A percentile compares a stretch with the other conserved stretches of the same genome.
Conservation (phyloP, 768 basidiomycete genomes). For the Lactifluus subvellereus region DNA sequence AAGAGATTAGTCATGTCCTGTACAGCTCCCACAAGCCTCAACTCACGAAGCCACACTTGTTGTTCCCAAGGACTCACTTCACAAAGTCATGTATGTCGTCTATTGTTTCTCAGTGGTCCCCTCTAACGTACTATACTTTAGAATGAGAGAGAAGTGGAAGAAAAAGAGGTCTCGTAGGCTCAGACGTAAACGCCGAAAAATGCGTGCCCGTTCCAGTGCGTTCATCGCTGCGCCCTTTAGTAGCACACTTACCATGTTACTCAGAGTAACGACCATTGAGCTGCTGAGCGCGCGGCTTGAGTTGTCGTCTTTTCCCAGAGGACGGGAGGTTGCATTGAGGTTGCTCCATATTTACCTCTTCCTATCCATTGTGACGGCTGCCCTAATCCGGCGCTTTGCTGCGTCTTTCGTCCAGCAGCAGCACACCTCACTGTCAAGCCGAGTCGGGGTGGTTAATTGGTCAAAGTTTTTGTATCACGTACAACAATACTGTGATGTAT, state of each 20-base stretch:
- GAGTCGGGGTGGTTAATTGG: conserved; percentile 22
- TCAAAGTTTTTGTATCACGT: conserved; percentile 21
- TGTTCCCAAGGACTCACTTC: conserved; percentile 21
- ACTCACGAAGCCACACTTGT: conserved; percentile 5
- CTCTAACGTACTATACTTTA: conserved; percentile 26
- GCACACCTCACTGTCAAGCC: conserved; percentile 22
- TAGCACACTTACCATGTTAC: not conserved
- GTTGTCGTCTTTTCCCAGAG: not conserved
- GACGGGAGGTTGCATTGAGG: not conserved
- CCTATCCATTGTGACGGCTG: conserved; percentile 3
- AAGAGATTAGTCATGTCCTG: conserved; percentile 30
- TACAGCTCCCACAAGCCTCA: conserved; percentile 35
- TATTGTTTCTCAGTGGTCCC: not conserved
- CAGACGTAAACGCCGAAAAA: conserved; percentile 92
- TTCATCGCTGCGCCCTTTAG: conserved; percentile 26
- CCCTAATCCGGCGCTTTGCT: conserved; percentile 7
- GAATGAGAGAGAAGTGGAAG: conserved; percentile 97
- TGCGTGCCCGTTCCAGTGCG: conserved; percentile 91
- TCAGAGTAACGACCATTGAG: conserved; percentile 33
- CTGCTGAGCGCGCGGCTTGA: conserved; percentile 16
- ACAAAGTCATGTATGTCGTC: conserved; percentile 22
- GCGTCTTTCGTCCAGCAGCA: conserved; percentile 10
- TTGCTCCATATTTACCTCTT: not conserved
- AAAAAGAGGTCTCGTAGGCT: conserved; percentile 92
- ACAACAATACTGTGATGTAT: conserved; percentile 10